Evolutionary conservation across 768 basidiomycete species (phyloP), one percentile per base, ranked within the genome.

Genomic region (Amanita molliuscula): DNA sequence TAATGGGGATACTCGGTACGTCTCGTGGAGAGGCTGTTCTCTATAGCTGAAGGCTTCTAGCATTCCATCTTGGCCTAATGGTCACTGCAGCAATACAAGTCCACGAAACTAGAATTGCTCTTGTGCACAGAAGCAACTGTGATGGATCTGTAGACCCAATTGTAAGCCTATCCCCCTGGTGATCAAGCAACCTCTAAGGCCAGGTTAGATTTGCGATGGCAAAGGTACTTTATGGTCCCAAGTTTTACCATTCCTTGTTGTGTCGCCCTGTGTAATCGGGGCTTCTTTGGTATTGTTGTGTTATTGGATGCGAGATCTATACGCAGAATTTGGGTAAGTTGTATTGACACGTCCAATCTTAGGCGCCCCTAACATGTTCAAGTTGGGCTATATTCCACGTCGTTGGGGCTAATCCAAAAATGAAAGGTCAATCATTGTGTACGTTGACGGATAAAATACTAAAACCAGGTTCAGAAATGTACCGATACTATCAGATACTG

Each of bases 301-400:
- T 16, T 88, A 79, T 66, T 85, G 76, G 68, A 72, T 85, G 54
- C 80, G 75, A 56, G 66, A 80, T 56, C 74, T 92, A 4, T 92
- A 82, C 56, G 73, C 68, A 40, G 89, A 92, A 65, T 92, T 92
- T 60, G 89, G 89, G 88, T 89, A 62, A 15, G 46, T 54, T 35
- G 56, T 52, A 44, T 40, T n/a, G 37, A 6, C 50, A 7, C 45
- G 29, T 15, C 15, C 33, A 16, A 20, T 34, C 21, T 5, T 51
- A 16, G 11, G 10, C 3, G 16, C 13, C 15, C 26, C 21, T 42
- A 25, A 34, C 31, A 10, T 28, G 43, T 23, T 42, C 33, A 29
- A 90, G 88, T 38, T 92, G 89, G 90, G 88, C 86, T 35, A 86
- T 92, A 59, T 92, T 92, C 71, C 89, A 90, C 59, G 80, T 87